phyloP scores from a whole-genome alignment of 73 alveolate species.

The Tetrahymena elliotti region DNA sequence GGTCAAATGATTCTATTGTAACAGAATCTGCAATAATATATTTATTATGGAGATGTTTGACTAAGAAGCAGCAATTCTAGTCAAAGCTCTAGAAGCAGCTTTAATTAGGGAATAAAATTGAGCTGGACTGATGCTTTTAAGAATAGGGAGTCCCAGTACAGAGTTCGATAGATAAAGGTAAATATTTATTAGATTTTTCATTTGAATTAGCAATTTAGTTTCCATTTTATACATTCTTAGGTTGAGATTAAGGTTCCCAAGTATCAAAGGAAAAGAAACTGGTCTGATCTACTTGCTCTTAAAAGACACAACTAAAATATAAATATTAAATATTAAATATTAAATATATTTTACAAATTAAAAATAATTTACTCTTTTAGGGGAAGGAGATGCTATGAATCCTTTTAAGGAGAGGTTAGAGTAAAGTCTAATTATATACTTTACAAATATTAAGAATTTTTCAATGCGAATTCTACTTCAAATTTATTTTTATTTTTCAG shows the following conservation, averaged over 20 bases:
- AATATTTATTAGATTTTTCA: not conserved
- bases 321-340: not conserved
- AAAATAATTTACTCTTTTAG: not conserved
- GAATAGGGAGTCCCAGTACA: not conserved
- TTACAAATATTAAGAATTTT: not conserved
- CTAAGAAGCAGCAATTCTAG: not conserved
- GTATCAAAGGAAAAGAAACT: not conserved
- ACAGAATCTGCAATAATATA: not conserved
- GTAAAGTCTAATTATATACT: not conserved
- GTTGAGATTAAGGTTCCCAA: not conserved
- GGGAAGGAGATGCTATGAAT: not conserved
- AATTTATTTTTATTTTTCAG: not conserved
- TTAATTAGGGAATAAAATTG: not conserved
- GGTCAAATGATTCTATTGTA: not conserved
- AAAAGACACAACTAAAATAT: not conserved
- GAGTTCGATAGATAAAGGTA: not conserved
- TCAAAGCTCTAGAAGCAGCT: not conserved
- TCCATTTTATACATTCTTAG: not conserved
- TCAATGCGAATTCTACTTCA: not conserved
- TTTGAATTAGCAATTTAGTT: not conserved
- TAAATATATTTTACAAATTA: no score
- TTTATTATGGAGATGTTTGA: not conserved
- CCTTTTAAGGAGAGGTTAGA: not conserved
- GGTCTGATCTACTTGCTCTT: not conserved
- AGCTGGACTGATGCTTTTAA: not conserved